Conservation (phyloP, 495 filamentous ascomycete species). For the Neurospora sp. region DNA sequence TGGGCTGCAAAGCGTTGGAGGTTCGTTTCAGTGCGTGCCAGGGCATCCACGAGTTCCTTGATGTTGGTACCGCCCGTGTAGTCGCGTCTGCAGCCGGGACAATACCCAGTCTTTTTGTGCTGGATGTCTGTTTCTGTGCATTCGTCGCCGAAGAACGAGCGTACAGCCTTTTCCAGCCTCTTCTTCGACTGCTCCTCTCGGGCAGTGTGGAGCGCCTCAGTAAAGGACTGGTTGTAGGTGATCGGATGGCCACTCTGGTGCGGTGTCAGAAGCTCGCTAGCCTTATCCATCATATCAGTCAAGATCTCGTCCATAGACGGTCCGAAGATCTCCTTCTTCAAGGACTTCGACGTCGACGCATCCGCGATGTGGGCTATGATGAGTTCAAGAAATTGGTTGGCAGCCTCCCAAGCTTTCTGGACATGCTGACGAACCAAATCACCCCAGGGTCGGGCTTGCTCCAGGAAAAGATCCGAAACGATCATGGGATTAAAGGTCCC, state of each 20-base stretch:
- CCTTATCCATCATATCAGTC: conserved; percentile 16
- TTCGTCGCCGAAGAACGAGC: conserved; percentile 10
- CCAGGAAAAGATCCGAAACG: conserved; percentile 32
- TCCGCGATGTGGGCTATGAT: conserved; percentile 21
- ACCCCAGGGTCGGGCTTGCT: conserved; percentile 34
- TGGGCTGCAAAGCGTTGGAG: conserved; percentile 33
- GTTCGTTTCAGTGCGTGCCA: conserved; percentile 21
- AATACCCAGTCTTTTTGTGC: not conserved
- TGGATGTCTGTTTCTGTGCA: not conserved
- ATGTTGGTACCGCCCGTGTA: conserved; percentile 4
- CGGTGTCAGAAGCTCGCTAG: conserved; percentile 23
- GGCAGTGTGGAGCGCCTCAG: conserved; percentile 36
- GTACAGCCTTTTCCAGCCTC: conserved; percentile 6
- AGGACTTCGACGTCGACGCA: conserved; percentile 16
- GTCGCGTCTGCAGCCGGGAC: not conserved
- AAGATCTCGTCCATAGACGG: conserved; percentile 19
- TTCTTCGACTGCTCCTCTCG: conserved; percentile 15
- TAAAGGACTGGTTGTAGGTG: conserved; percentile 49
- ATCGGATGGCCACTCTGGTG: conserved; percentile 36
- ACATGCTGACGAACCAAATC: conserved; percentile 13
- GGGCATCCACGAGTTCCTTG: conserved; percentile 13
- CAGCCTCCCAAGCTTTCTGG: conserved; percentile 17
- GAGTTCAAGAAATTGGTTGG: conserved; percentile 13
- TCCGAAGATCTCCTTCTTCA: conserved; percentile 20
- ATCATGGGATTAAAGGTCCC: conserved; percentile 40